phyloP scores from a whole-genome alignment of 345 rosid genomes.

The Anastatica hierochuntica region DNA sequence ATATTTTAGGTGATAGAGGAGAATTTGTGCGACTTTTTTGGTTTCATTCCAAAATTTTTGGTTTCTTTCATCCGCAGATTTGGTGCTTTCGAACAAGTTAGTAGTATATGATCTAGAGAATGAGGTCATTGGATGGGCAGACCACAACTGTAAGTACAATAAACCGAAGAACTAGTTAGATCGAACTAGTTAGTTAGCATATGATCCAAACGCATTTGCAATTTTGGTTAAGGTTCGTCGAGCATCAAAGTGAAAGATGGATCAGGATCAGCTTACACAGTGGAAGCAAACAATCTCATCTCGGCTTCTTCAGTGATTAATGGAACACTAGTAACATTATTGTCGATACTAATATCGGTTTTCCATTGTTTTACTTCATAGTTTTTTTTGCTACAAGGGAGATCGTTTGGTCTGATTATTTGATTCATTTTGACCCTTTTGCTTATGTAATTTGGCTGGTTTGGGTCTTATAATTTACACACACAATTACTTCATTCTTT shows the following conservation, averaged over 20 bases:
- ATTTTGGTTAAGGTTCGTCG: conserved; percentile 49
- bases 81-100: conserved; percentile 84
- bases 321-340: conserved; percentile 23
- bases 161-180: background rate
- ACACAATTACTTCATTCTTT: conserved; percentile 15
- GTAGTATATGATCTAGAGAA: conserved; percentile 76
- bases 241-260: conserved; percentile 65
- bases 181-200: background rate
- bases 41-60: background rate
- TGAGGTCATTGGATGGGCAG: conserved; percentile 79
- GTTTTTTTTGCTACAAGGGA: background rate
- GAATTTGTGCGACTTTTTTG: background rate
- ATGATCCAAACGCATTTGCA: background rate
- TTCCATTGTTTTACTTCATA: conserved; percentile 32
- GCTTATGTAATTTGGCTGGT: conserved; percentile 10
- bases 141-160: conserved; percentile 69
- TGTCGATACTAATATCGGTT: conserved; percentile 31
- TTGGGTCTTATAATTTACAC: conserved; percentile 16
- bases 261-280: conserved; percentile 25
- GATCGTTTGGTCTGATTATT: background rate
- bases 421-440: conserved; percentile 15
- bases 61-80: conserved; percentile 40
- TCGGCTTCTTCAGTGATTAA: conserved; percentile 24
- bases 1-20: background rate
- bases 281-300: conserved; percentile 45